A percentile compares a stretch with the other conserved stretches of the same genome.
These are phyloP conservation scores for Talaromyces pinophilus DNA, from an alignment of 2,329 filamentous ascomycete genomes.

Conservation along the genomic window DNA sequence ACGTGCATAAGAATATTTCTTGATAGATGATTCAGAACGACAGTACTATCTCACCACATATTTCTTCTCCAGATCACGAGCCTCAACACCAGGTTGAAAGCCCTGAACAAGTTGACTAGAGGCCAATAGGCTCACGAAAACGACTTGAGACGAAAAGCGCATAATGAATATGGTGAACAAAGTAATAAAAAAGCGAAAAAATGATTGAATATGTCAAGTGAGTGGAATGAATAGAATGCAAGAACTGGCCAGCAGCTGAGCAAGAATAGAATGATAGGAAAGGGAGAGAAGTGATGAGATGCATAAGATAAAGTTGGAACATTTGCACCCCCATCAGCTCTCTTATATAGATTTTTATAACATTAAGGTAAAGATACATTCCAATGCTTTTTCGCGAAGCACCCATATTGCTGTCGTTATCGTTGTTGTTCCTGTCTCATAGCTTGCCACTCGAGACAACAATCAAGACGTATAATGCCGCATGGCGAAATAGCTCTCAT, in stretches of 20 bases:
- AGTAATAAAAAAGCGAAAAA: not conserved
- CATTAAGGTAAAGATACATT: not conserved
- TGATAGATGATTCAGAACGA: not conserved
- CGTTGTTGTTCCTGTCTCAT: not conserved
- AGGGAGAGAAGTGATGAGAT: not conserved
- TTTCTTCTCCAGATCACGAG: conserved; percentile 6
- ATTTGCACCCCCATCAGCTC: not conserved
- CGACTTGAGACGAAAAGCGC: not conserved
- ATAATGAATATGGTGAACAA: not conserved
- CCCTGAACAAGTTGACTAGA: conserved; percentile 8
- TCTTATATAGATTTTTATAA: conserved; percentile 8
- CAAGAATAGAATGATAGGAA: not conserved
- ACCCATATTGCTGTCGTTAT: not conserved
- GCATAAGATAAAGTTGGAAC: not conserved
- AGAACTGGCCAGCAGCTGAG: conserved; percentile 17
- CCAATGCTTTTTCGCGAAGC: not conserved
- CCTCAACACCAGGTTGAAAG: conserved; percentile 1
- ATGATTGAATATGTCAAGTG: conserved; percentile 6
- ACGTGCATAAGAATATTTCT: conserved; percentile 1
- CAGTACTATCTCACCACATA: conserved; percentile 1
- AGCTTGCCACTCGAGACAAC: not conserved
- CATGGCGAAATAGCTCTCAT: not conserved
- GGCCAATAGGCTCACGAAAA: conserved; percentile 9
- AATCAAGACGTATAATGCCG: not conserved
- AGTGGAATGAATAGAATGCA: not conserved